Evolutionary conservation across 495 filamentous ascomycete genomes (phyloP).

Genomic region (Penicillium pancosmium): DNA sequence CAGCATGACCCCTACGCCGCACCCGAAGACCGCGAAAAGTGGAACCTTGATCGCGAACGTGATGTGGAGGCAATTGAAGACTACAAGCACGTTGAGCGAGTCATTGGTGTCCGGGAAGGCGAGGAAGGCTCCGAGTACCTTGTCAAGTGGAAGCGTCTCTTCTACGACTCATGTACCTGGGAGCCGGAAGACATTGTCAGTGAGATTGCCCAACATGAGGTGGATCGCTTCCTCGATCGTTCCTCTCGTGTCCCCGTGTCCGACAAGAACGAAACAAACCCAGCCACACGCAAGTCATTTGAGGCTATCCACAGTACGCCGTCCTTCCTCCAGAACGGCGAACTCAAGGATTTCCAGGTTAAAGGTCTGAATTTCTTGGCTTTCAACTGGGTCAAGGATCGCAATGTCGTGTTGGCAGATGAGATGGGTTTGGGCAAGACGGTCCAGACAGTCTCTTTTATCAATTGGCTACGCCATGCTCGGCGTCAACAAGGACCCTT

Average conservation of each 20-base stretch:
- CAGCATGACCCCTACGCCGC: constrained; percentile 69
- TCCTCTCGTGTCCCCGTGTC: constrained; percentile 74
- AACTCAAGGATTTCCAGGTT: constrained; percentile 91
- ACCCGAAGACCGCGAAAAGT: constrained; percentile 88
- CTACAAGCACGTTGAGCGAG: constrained; percentile 86
- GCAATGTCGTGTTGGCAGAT: constrained; percentile 95
- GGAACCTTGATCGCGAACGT: constrained; percentile 84
- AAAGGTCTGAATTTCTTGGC: constrained; percentile 92
- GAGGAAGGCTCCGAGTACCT: constrained; percentile 80
- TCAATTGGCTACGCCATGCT: constrained; percentile 97
- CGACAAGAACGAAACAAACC: constrained; percentile 72
- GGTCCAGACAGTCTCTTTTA: constrained; percentile 94
- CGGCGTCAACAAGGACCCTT: constrained; percentile 90
- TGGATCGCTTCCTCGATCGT: constrained; percentile 88
- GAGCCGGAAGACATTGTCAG: constrained; percentile 76
- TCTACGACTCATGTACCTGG: constrained; percentile 94
- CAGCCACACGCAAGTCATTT: constrained; percentile 68
- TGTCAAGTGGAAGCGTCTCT: constrained; percentile 87
- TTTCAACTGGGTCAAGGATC: constrained; percentile 87
- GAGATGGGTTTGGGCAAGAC: constrained; percentile 99
- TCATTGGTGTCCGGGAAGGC: constrained; percentile 77
- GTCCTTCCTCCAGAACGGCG: constrained; percentile 78
- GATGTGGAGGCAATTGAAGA: constrained; percentile 81
- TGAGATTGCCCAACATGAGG: constrained; percentile 76
- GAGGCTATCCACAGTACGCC: constrained; percentile 78